Evolutionary conservation across 192 early-diverging fungal species (phyloP).

Genomic region (Umbelopsis sp.): DNA sequence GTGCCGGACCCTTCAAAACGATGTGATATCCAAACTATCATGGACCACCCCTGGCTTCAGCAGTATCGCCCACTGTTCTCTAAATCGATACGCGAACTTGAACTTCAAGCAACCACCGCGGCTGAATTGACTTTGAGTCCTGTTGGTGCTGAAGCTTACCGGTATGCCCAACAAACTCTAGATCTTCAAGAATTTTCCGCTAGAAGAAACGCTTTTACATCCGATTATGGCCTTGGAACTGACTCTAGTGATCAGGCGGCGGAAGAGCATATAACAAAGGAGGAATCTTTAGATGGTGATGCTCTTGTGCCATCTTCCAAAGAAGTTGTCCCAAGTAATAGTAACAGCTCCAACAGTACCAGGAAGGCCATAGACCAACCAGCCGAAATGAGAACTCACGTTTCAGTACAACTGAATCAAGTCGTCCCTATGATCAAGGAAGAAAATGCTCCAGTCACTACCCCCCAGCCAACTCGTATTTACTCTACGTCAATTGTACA

Average conservation of each 20-base stretch:
- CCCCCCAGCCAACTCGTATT: neutral
- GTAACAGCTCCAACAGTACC: neutral
- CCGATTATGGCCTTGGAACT: neutral
- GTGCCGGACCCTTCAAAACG: conserved; percentile 84
- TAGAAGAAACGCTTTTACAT: neutral
- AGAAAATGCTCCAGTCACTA: neutral
- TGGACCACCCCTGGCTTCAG: conserved; percentile 60
- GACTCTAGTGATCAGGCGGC: neutral
- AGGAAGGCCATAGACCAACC: neutral
- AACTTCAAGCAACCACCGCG: conserved; percentile 6
- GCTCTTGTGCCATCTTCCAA: neutral
- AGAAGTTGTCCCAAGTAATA: neutral
- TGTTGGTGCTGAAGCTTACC: conserved; percentile 14
- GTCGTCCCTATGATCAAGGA: neutral
- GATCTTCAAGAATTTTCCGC: neutral
- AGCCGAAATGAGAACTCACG: neutral
- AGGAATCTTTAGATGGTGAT: neutral
- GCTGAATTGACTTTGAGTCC: conserved; percentile 16
- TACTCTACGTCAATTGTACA: neutral
- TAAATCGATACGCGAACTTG: conserved; percentile 19
- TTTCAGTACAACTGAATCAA: neutral
- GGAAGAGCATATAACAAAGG: neutral
- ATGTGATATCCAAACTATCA: conserved; percentile 74
- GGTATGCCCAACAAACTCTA: conserved; percentile 10
- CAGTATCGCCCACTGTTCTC: conserved; percentile 25